Percentiles rank a stretch among this genome's conserved stretches.
phyloP scores from a whole-genome alignment of 176 grass and related monocot genomes.

The Cocos nucifera region DNA sequence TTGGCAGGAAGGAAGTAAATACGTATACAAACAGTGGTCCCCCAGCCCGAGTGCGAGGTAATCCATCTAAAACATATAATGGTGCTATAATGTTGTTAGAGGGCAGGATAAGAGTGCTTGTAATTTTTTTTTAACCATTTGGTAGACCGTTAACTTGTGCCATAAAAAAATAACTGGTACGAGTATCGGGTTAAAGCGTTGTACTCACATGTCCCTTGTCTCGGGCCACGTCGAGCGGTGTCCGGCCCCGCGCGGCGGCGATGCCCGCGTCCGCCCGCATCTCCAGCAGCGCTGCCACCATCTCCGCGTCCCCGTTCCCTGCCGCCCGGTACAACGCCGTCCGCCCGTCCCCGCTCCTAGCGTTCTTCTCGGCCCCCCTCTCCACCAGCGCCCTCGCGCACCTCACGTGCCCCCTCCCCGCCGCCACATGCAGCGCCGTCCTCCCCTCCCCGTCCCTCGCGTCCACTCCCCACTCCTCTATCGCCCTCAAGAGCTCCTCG shows the following conservation, averaged over 20 bases:
- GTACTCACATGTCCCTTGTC: conserved; percentile 79
- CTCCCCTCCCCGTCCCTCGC: conserved; percentile 27
- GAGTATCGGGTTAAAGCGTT: background rate
- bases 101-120: no score
- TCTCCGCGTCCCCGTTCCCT: conserved; percentile 40
- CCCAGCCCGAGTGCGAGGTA: no score
- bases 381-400: conserved; percentile 30
- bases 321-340: conserved; percentile 55
- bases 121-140: no score
- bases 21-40: no score
- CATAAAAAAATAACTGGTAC: background rate
- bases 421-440: conserved; percentile 30
- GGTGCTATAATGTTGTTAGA: no score
- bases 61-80: no score
- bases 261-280: conserved; percentile 46
- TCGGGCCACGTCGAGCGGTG: conserved; percentile 50
- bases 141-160: no score
- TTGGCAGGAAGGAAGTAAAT: no score
- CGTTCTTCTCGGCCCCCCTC: conserved; percentile 35
- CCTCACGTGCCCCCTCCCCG: conserved; percentile 30
- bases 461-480: conserved; percentile 7
- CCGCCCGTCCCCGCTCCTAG: conserved; percentile 38
- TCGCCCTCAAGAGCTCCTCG: conserved; percentile 12
- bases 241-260: conserved; percentile 34
- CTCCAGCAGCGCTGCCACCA: conserved; percentile 49